These are phyloP conservation scores for Cicer pinnatifidum DNA, from an alignment of 306 rosid genomes.

Conservation along the genomic window DNA sequence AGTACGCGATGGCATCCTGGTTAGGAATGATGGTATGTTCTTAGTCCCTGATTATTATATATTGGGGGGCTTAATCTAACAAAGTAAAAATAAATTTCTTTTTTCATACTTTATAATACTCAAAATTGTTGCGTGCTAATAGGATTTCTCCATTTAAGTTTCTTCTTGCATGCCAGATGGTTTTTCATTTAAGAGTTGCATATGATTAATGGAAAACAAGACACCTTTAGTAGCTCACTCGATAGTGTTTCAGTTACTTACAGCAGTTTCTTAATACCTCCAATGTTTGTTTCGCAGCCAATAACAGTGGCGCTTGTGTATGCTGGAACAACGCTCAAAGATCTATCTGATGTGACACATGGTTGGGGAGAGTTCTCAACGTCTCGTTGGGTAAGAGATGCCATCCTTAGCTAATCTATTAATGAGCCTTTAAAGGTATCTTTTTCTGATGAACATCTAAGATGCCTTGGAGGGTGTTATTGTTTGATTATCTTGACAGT, in stretches of 20 bases:
- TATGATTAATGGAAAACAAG: too few species aligned
- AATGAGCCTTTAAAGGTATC: not conserved
- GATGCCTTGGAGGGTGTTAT: constrained; percentile 37
- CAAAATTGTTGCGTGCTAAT: constrained; percentile 8
- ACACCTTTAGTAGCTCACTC: not conserved
- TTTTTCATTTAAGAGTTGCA: too few species aligned
- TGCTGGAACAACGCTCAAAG: constrained; percentile 89
- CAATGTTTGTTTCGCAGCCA: constrained; percentile 64
- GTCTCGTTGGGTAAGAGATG: constrained; percentile 70
- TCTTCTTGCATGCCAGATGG: too few species aligned
- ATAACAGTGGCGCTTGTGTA: constrained; percentile 80
- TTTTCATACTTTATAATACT: constrained; percentile 13
- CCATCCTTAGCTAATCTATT: constrained; percentile 26
- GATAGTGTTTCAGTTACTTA: constrained; percentile 35
- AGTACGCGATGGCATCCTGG: constrained; percentile 87
- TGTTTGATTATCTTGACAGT: constrained; percentile 24
- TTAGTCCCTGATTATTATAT: constrained; percentile 42
- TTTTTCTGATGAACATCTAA: constrained; percentile 35
- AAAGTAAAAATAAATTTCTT: constrained; percentile 1
- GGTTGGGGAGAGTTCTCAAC: constrained; percentile 75
- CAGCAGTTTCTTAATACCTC: constrained; percentile 38
- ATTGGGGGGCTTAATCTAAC: constrained; percentile 2
- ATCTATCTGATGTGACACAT: constrained; percentile 87
- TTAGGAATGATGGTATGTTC: constrained; percentile 89
- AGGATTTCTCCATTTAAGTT: not conserved